These are phyloP conservation scores for Auriculariales sp. DNA, from an alignment of 768 basidiomycete species.

Conservation along the genomic window DNA sequence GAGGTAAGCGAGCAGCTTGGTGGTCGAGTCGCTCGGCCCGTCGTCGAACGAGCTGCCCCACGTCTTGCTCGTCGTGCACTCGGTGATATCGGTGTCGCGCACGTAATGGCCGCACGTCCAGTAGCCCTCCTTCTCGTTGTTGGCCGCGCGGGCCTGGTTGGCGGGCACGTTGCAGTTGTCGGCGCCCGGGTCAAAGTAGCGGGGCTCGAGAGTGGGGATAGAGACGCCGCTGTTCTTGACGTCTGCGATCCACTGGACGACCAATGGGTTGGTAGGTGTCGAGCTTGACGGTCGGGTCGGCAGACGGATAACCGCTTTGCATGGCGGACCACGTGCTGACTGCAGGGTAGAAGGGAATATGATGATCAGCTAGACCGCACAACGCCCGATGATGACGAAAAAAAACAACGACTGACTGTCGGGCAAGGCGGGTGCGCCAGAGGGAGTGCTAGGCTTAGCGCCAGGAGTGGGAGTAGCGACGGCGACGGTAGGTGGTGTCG, in stretches of 20 bases:
- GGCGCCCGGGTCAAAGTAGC: constrained; percentile 17
- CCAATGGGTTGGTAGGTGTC: constrained; percentile 54
- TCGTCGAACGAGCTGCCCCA: constrained; percentile 56
- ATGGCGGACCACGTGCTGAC: too few species aligned
- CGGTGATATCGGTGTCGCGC: constrained; percentile 47
- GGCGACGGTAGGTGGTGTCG: too few species aligned
- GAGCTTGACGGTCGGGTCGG: background rate
- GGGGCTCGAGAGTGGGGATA: constrained; percentile 41
- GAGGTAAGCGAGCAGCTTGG: constrained; percentile 58
- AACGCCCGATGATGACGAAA: too few species aligned
- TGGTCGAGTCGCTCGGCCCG: constrained; percentile 67
- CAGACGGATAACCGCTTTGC: too few species aligned
- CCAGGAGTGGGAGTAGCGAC: too few species aligned
- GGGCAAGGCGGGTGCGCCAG: too few species aligned
- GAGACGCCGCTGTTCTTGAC: constrained; percentile 30
- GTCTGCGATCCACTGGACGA: constrained; percentile 15
- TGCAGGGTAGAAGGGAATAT: too few species aligned
- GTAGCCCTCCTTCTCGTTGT: constrained; percentile 38
- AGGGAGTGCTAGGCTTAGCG: too few species aligned
- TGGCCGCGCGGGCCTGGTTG: constrained; percentile 36
- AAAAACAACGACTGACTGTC: too few species aligned
- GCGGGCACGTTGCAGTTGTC: constrained; percentile 31
- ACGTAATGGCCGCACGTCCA: constrained; percentile 72
- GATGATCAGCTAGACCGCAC: too few species aligned
- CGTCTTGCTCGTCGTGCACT: constrained; percentile 51